Base-by-base conservation (phyloP, 805 yeast genomes). In the Wickerhamiella sorbophila region DNA sequence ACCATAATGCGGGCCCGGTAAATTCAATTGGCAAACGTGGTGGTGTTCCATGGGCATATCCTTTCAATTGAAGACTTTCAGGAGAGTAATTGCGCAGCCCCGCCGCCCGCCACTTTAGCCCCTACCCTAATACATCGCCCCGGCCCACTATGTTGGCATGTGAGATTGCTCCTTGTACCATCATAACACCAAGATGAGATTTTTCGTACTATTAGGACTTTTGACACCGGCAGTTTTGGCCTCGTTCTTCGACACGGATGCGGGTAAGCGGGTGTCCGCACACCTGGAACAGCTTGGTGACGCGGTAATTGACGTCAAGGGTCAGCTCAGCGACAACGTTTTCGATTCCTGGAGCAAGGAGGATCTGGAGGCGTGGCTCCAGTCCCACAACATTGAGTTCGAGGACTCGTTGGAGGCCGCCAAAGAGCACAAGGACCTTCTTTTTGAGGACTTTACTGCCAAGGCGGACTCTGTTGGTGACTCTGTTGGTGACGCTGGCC, bases 171-270 rank as follows among this genome's bases (percentile, higher is more conserved):
- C 17, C n/a, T 15, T 10, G 29, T 6, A 9, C 21, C 22, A 34
- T 15, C 8, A 24, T 37, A 39, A 9, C 21, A 37, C 14, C 33
- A 12, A 14, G 6, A 34, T 14, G 27, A 5, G 27, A 14, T 35
- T 35, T 35, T 35, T 18, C 31, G 17, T 15, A 8, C 16, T 35
- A 8, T 8, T 35, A 8, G 19, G 29, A 24, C 29, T 24, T 24
- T 24, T 24, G 29, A 79, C 94, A 51, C 98, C 98, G 46, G 96
- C 91, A 47, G 69, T 91, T 52, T 86, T 88, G 95, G 98, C 98
- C 10, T 37, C 42, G 21, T 49, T 47, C 44, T 47, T 49, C 39
- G 33, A 46, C 40, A 42, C 44, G 19, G 35, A 50, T 18, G 39
- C 40, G 20, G 36, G 51, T 15, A 45, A 44, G 39, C 59, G 57